Percentiles rank a stretch among this genome's conserved stretches.
Evolutionary conservation across 2,329 filamentous ascomycete genomes (phyloP).

Genomic region (Pyrenochaeta sp.): DNA sequence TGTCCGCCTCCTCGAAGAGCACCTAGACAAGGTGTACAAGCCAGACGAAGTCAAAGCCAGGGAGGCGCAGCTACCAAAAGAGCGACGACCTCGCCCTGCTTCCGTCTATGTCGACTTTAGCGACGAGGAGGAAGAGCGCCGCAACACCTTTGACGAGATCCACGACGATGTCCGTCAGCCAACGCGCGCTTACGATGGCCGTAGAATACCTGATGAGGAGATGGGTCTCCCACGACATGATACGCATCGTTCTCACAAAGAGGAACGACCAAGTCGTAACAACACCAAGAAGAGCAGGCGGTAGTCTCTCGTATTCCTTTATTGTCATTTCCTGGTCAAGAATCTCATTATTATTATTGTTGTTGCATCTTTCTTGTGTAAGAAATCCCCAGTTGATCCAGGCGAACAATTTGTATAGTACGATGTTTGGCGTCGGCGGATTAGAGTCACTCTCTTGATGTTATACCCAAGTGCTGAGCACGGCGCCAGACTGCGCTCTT

Average conservation of each 20-base stretch:
- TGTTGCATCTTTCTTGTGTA: background rate
- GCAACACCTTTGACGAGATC: slow-evolving; percentile 27
- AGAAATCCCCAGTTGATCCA: background rate
- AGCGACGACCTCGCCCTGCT: slow-evolving; percentile 50
- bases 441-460: slow-evolving; percentile 8
- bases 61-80: slow-evolving; percentile 24
- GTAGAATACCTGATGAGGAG: slow-evolving; percentile 39
- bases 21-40: slow-evolving; percentile 73
- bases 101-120: slow-evolving; percentile 57
- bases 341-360: slow-evolving; percentile 3
- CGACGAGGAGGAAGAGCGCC: slow-evolving; percentile 46
- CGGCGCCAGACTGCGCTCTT: slow-evolving; percentile 5
- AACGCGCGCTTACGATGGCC: slow-evolving; percentile 35
- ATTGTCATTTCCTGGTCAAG: slow-evolving; percentile 11
- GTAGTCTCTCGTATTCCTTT: slow-evolving; percentile 2
- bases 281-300: slow-evolving; percentile 31
- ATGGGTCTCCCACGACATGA: slow-evolving; percentile 37
- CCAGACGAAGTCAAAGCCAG: slow-evolving; percentile 40
- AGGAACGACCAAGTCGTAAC: slow-evolving; percentile 33
- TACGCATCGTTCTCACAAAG: slow-evolving; percentile 21
- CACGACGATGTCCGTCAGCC: slow-evolving; percentile 39
- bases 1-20: slow-evolving; percentile 71
- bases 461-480: slow-evolving; percentile 13
- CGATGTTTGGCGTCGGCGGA: slow-evolving; percentile 8
- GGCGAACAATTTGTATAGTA: slow-evolving; percentile 2